Base-by-base conservation (phyloP, 2,329 filamentous ascomycete species). In the Bimuria novae-zelandiae region DNA sequence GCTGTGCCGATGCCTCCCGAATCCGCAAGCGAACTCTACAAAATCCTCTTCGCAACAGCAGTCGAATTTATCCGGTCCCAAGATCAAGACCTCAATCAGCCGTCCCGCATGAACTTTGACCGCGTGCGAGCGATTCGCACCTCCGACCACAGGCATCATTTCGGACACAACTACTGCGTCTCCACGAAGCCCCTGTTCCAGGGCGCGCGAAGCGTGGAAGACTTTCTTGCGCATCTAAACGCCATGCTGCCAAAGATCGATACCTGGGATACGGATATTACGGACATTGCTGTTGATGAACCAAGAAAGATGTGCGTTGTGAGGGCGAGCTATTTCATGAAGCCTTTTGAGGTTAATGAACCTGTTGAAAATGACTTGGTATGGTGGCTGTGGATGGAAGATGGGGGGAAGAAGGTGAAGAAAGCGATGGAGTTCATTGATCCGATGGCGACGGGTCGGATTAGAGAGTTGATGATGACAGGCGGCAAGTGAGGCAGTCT, bases 381-480 rank as follows among this genome's bases (percentile, higher is more conserved):
- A 12, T 72, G 71, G 62, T 59, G 64, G 52, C 46, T 73, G 50
- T 61, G 55, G n/a, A 57, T 75, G 54, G 59, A 63, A 33, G 49
- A 51, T 14, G 49, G 41, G 5, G 56, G 43, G 27, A 50, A 54
- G 56, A 68, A 57, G 53, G 57, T 73, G 1, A 30, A 32, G 21
- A 64, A 46, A 40, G 62, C 59, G 47, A 59, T 56, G 7, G 71
- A 75, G 54, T 71, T 73, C 49, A 47, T 75, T 30, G 72, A 74
- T 57, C 59, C 52, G 16, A 54, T 51, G 33, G 70, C 70, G 11
- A 51, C 51, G 16, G 45, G 33, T 42, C 59, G 43, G 54, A 45
- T 65, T 7, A 56, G 22, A 30, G 63, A 64, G 30, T 16, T 64
- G 19, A 59, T 69, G 42, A 47, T 29, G 48, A 39, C 22, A 16